Base-by-base conservation (phyloP, 2,329 filamentous ascomycete genomes). In the Lasiodiplodia theobromae region DNA sequence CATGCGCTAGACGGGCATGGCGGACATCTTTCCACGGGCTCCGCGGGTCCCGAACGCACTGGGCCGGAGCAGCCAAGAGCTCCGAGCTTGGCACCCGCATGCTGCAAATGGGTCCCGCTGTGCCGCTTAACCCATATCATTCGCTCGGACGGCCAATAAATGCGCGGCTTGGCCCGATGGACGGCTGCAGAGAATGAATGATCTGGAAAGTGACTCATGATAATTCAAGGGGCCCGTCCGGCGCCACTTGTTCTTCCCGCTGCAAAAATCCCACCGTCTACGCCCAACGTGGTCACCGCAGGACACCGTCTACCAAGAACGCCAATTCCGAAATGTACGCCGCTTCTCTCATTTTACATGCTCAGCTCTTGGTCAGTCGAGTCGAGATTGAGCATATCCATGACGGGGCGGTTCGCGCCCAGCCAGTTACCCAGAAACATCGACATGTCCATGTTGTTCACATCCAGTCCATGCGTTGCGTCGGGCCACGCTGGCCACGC, bases 341-440 rank as follows among this genome's bases (percentile, higher is more conserved):
- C 37, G 2, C 11, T 21, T 4, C 8, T 18, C 18, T 38, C 21
- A 7, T 12, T 28, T 21, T 28, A 64, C 23, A 37, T 5, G 21
- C n/a, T 8, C 25, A 64, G 6, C n/a, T 64, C 47, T 25, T 64
- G 60, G 12, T 64, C 60, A 14, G 31, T 16, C 7, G 18, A 1
- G 31, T 66, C 63, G 11, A 66, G 31, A 11, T 66, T 66, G 12
- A 66, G 63, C 63, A 66, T 66, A 23, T 66, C 63, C 49, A 56
- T 56, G 25, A 66, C 63, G 8, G 63, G 63, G 16, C 63, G 28
- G 37, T 66, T 66, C 11, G 63, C 52, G 8, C 63, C 63, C 16
- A 66, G 51, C 63, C 51, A 66, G n/a, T 66, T 66, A 34, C 63
- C 63, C 23, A 66, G 31, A 38, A 66, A 66, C 52, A 56, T 47